Base-by-base conservation (phyloP, 768 basidiomycete genomes). In the Phylloporus sp. region DNA sequence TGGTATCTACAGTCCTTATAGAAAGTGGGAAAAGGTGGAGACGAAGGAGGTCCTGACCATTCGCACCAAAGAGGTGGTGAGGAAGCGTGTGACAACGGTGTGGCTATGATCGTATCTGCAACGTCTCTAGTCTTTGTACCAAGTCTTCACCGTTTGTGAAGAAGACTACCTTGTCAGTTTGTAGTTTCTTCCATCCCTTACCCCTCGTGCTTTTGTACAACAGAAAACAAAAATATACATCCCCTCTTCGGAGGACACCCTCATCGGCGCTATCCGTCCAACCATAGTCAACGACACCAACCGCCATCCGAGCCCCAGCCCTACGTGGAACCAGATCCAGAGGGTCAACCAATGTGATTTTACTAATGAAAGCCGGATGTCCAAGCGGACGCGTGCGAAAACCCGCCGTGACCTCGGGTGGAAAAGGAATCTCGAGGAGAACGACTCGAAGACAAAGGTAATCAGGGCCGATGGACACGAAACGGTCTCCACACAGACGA, bases 21-120 rank as follows among this genome's bases (percentile, higher is more conserved):
- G 51, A 43, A 55, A 58, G 28, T 63, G 62, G 61, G 53, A 61
- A 10, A 64, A 59, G 38, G 56, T 56, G 1, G 56, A 55, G 18
- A 61, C 61, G 1, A 45, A 24, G 34, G 35, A 56, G n/a, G 45
- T 63, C 32, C 9, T 64, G 12, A 50, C 54, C 11, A 61, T 63
- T 34, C 53, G 31, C 22, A 61, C 59, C 9, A 58, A 53, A 47
- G 51, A 58, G 29, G 53, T 61, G n/a, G 4, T 58, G 24, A 51
- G 54, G 43, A 50, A 32, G 34, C 43, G 1, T 12, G 46, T 55
- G 4, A 48, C 43, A 15, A 59, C 51, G 6, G 28, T 64, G n/a
- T 63, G 59, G 57, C 27, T 65, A 46, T 56, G 10, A 7, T 7
- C 11, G 28, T n/a, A 16, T 20, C 10, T 34, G 7, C 6, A 34